Percentiles rank a stretch among this genome's conserved stretches.
phyloP scores from a whole-genome alignment of 768 basidiomycete species.

The Hygrophoropsis aurantiaca region DNA sequence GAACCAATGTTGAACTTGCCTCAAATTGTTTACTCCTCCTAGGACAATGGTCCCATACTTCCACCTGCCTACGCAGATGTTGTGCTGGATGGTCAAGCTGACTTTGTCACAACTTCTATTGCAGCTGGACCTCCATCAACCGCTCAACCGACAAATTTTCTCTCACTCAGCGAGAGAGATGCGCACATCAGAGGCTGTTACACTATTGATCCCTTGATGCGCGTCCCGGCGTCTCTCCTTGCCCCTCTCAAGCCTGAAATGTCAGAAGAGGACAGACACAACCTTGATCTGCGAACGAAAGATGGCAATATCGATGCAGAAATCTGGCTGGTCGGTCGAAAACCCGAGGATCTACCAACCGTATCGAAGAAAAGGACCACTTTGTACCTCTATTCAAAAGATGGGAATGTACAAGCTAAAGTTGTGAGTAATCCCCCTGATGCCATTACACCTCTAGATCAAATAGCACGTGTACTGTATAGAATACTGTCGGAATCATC shows the following conservation, averaged over 20 bases:
- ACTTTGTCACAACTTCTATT: too few species aligned
- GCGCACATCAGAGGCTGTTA: slow-evolving; percentile 11
- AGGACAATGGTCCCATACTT: neutral
- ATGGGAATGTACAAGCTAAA: slow-evolving; percentile 10
- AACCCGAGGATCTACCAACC: neutral
- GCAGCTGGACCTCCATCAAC: neutral
- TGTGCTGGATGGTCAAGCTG: neutral
- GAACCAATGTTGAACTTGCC: too few species aligned
- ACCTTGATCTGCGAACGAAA: slow-evolving; percentile 12
- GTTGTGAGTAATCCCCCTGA: slow-evolving; percentile 7
- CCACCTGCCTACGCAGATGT: slow-evolving; percentile 9
- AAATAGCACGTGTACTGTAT: neutral
- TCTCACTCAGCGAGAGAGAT: slow-evolving; percentile 6
- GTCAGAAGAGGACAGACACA: slow-evolving; percentile 7
- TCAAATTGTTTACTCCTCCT: neutral
- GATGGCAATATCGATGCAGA: slow-evolving; percentile 13
- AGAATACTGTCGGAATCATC: slow-evolving; percentile 13
- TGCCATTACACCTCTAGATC: neutral
- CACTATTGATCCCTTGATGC: slow-evolving; percentile 13
- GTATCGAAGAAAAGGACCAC: neutral
- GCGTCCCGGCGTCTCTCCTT: slow-evolving; percentile 12
- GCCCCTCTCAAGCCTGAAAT: slow-evolving; percentile 8
- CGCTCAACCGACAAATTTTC: slow-evolving; percentile 10
- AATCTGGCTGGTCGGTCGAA: slow-evolving; percentile 27
- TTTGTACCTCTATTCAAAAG: slow-evolving; percentile 5